Evolutionary conservation across 1,139 yeast genomes (phyloP), one percentile per base, ranked within the genome.

Genomic region (Suhomyces kunorum): DNA sequence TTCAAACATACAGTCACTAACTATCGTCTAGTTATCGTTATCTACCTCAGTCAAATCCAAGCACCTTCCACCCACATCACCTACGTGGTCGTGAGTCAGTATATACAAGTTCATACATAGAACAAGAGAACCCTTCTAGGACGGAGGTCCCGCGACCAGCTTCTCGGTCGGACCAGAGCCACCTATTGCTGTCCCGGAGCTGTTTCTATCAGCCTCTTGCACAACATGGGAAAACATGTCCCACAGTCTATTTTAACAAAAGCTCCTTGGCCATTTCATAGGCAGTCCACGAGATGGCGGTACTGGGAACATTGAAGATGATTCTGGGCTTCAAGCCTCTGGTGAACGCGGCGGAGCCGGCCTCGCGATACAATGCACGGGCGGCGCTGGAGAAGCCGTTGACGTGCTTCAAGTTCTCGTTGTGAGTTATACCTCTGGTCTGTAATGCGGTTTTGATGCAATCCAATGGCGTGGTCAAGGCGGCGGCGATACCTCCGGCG

Each of bases 281-380:
- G 16, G 96, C 90, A 2, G 98, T 92, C 98, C 98, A 92, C 49
- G 96, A 83, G 46, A 92, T 90, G 24, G 98, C 98, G 9, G 98
- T 90, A 35, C 95, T 85, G 15, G 99, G 99, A 61, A 92, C 90
- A 61, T 90, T 89, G 49, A 94, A 87, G 28, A 92, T 82, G 40
- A 94, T 82, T 63, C 99, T 80, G 35, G 99, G 98, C 58, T 83
- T 82, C 57, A 90, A 71, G 19, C 98, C 98, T 55, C 95, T 75
- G 56, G 76, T 62, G 62, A 92, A 90, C 0, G 96, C 95, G 26
- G 54, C 53, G 48, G 76, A 52, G 4, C 97, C 97, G 42, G 83
- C 80, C 35, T 76, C 75, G 42, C 69, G 64, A 56, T 80, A 82
- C 46, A 92, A 78, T 15, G 84, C 88, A 28, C 55, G 62, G 2